Evolutionary conservation across 2,329 filamentous ascomycete species (phyloP).

Genomic region (Eutypa lata): DNA sequence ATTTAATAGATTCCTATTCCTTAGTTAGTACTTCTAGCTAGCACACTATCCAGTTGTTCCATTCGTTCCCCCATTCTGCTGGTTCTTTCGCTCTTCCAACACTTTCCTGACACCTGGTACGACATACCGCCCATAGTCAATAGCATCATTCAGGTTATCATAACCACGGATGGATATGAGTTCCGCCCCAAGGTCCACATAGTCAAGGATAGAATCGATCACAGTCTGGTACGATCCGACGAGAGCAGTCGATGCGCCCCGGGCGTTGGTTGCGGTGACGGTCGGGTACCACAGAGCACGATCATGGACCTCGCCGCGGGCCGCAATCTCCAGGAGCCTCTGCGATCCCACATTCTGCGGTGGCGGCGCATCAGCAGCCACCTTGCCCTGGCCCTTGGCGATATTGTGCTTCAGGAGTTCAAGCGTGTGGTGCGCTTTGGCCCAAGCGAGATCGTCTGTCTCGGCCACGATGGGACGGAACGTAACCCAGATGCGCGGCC

Average conservation of each 20-base stretch:
- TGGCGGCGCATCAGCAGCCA: conserved; percentile 23
- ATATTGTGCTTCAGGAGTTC: conserved; percentile 46
- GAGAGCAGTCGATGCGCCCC: conserved; percentile 56
- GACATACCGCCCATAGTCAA: conserved; percentile 57
- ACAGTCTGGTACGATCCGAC: conserved; percentile 54
- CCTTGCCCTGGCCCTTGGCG: conserved; percentile 30
- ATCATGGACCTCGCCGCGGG: conserved; percentile 55
- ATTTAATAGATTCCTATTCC: too few species aligned
- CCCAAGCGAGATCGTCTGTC: conserved; percentile 61
- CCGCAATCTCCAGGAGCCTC: conserved; percentile 55
- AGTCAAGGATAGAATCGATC: conserved; percentile 52
- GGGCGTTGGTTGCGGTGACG: conserved; percentile 57
- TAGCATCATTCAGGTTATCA: conserved; percentile 57
- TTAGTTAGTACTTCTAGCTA: too few species aligned
- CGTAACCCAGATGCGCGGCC: conserved; percentile 61
- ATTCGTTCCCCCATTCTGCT: not conserved
- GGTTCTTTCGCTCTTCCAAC: conserved; percentile 22
- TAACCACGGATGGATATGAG: conserved; percentile 60
- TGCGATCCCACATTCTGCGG: conserved; percentile 60
- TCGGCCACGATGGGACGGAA: conserved; percentile 60
- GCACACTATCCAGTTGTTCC: not conserved
- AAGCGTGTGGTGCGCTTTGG: conserved; percentile 55
- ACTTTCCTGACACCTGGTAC: conserved; percentile 46
- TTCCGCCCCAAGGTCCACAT: conserved; percentile 53
- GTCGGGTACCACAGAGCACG: conserved; percentile 62